Evolutionary conservation across 2,329 filamentous ascomycete genomes (phyloP), one percentile per base, ranked within the genome.

Genomic region (Akanthomyces muscarius): DNA sequence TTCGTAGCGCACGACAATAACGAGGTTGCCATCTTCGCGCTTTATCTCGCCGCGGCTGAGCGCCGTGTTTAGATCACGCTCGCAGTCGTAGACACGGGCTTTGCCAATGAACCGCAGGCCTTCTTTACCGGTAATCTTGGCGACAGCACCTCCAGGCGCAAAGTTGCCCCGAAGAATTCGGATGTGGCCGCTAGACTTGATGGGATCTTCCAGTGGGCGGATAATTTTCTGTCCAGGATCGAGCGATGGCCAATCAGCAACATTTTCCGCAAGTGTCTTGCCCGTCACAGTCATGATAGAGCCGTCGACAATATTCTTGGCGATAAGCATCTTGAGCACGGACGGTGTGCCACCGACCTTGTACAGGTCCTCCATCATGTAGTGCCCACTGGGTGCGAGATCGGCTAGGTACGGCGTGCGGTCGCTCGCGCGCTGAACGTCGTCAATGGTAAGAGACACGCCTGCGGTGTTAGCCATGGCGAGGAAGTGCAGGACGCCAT

Each of bases 51-150:
- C 86, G 0, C 86, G 85, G 53, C 92, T 89, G 56, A 98, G 81
- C 0, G 93, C 92, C 0, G 81, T 77, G 73, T 96, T 87, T 51
- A 97, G 86, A 68, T 88, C 83, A 68, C 87, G 82, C 76, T 97
- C 94, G 72, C 94, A 93, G 75, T 96, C 81, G 74, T 95, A 96
- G 41, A 93, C 89, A n/a, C 86, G 81, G 0, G 90, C 92, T 66
- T 86, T 86, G 42, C 92, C 92, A 0, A 81, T 87, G 75, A 96
- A 96, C 8, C 76, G 79, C 7, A 90, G 81, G 2, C 92, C 92
- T 75, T 96, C 92, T 73, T 96, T 96, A n/a, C 92, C 92, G 0
- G 92, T 96, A 73, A 96, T 96, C 75, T 96, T 96, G 63, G 91
- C 91, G 1, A 96, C 91, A 0, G 92, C 89, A 30, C 92, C 92